phyloP scores from a whole-genome alignment of 306 rosid species.

The Pyrus bretschneideri region DNA sequence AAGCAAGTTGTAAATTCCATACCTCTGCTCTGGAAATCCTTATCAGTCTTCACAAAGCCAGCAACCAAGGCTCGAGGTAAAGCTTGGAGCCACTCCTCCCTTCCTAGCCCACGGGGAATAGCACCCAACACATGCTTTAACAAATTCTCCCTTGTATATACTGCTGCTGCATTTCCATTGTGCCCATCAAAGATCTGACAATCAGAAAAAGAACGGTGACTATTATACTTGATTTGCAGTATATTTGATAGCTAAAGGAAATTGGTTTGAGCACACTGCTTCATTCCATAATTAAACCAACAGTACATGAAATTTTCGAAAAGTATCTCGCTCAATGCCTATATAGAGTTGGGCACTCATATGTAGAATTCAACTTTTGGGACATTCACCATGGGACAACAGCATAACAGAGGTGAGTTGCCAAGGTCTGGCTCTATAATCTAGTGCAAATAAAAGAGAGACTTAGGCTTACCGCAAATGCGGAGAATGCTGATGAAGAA shows the following conservation, averaged over 20 bases:
- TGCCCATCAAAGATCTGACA: slow-evolving; percentile 94
- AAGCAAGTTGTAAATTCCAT: slow-evolving; percentile 21
- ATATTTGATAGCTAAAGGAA: slow-evolving; percentile 14
- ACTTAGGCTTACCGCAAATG: slow-evolving; percentile 61
- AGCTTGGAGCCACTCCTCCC: slow-evolving; percentile 97
- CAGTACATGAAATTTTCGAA: not conserved
- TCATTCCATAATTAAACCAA: slow-evolving; percentile 2
- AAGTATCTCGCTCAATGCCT: not conserved
- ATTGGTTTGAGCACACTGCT: slow-evolving; percentile 8
- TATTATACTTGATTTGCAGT: not conserved
- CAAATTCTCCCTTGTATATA: slow-evolving; percentile 71
- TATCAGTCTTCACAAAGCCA: slow-evolving; percentile 95
- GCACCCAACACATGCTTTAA: slow-evolving; percentile 87
- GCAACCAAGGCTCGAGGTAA: slow-evolving; percentile 94
- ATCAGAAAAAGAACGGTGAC: slow-evolving; percentile 19
- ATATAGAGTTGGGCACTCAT: not conserved
- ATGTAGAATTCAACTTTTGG: not conserved
- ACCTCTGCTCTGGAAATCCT: slow-evolving; percentile 88
- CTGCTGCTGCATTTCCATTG: slow-evolving; percentile 95
- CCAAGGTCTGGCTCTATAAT: not conserved
- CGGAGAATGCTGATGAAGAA: slow-evolving; percentile 69
- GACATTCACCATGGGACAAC: not conserved
- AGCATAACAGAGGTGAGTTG: not conserved
- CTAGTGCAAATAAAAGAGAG: not conserved
- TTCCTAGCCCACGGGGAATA: slow-evolving; percentile 70